Percentiles rank a stretch among this genome's conserved stretches.
These are phyloP conservation scores for Gossypium gossypioides DNA, from an alignment of 441 rosid genomes.

Conservation along the genomic window DNA sequence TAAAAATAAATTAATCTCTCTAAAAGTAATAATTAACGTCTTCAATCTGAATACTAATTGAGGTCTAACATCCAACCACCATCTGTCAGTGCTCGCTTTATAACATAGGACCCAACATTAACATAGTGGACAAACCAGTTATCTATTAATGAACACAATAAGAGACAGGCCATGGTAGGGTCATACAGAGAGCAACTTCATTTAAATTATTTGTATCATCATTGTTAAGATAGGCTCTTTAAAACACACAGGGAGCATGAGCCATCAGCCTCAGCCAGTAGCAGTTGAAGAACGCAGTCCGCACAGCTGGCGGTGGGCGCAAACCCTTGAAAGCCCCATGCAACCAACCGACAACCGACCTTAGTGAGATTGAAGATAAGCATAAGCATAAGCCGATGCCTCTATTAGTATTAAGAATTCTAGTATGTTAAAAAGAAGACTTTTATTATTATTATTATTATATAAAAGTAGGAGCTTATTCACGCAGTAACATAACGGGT, in stretches of 20 bases:
- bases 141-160: neutral
- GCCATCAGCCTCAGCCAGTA: neutral
- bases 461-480: neutral
- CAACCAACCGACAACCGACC: neutral
- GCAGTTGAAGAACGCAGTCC: neutral
- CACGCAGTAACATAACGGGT: neutral
- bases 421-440: too few species aligned
- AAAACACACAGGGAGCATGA: slow-evolving; percentile 1
- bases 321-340: neutral
- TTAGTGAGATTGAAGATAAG: neutral
- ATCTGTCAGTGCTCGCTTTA: neutral
- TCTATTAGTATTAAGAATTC: neutral
- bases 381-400: neutral
- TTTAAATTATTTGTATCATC: neutral
- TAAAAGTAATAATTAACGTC: too few species aligned
- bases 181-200: neutral
- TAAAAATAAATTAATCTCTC: too few species aligned
- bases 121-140: neutral
- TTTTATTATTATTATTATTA: too few species aligned
- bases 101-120: slow-evolving; percentile 7
- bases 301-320: neutral
- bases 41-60: too few species aligned
- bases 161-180: neutral
- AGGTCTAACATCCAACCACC: neutral
- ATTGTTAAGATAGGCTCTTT: neutral